Percentiles rank a stretch among this genome's conserved stretches.
phyloP scores from a whole-genome alignment of 2,329 filamentous ascomycete species.

The Calonectria ilicicola region DNA sequence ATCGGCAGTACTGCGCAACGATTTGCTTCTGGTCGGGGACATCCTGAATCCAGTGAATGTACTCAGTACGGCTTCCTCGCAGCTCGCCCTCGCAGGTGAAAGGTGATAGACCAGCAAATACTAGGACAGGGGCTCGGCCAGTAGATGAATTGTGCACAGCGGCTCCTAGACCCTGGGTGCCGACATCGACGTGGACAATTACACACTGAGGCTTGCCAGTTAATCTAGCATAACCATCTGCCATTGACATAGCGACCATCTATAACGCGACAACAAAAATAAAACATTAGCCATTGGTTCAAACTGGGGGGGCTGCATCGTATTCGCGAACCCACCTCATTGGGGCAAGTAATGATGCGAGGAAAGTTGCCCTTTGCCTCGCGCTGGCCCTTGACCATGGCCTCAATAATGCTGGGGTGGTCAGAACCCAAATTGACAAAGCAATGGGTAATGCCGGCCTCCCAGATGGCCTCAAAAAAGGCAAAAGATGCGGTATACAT shows the following conservation, averaged over 20 bases:
- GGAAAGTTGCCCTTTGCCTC: conserved; percentile 75
- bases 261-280: conserved; percentile 45
- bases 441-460: conserved; percentile 71
- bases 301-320: background rate
- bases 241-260: conserved; percentile 90
- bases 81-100: conserved; percentile 84
- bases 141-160: conserved; percentile 84
- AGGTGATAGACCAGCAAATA: conserved; percentile 83
- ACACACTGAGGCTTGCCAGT: conserved; percentile 81
- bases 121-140: conserved; percentile 79
- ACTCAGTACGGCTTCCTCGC: conserved; percentile 82
- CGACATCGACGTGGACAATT: conserved; percentile 85
- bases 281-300: conserved; percentile 15
- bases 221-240: conserved; percentile 81
- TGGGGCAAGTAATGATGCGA: conserved; percentile 82
- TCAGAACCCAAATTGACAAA: conserved; percentile 77
- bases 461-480: conserved; percentile 86
- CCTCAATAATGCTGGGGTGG: conserved; percentile 83
- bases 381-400: conserved; percentile 80
- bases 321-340: conserved; percentile 67
- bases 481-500: conserved; percentile 83
- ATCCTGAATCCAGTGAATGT: conserved; percentile 90
- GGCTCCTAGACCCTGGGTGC: conserved; percentile 81
- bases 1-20: conserved; percentile 86
- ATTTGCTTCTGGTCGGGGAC: conserved; percentile 86